Percentiles rank a stretch among this genome's conserved stretches.
Conservation (phyloP, 352 stramenopile species). For the Phytophthora citrophthora region DNA sequence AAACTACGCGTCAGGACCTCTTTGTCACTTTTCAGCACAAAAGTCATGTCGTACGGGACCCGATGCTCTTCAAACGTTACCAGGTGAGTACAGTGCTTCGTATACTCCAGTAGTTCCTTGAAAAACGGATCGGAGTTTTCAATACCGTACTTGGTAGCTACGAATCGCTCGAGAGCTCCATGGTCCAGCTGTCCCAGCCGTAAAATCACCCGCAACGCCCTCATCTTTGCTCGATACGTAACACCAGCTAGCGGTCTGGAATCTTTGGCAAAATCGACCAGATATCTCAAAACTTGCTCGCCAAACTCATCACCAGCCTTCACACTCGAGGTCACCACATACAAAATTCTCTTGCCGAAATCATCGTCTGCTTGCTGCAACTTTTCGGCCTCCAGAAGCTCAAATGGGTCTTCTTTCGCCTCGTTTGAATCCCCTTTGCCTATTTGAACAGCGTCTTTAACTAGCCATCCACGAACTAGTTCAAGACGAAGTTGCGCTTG, state of each 20-base stretch:
- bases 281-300: conserved; percentile 43
- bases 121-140: conserved; percentile 30
- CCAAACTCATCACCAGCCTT: conserved; percentile 21
- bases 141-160: conserved; percentile 28
- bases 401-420: conserved; percentile 41
- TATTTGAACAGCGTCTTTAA: conserved; percentile 45
- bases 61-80: conserved; percentile 61
- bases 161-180: conserved; percentile 21
- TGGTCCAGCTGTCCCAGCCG: conserved; percentile 35
- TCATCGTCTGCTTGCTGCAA: conserved; percentile 40
- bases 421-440: conserved; percentile 5
- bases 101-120: conserved; percentile 41
- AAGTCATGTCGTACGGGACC: conserved; percentile 49
- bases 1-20: conserved; percentile 48
- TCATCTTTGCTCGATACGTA: conserved; percentile 62
- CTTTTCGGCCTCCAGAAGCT: conserved; percentile 36
- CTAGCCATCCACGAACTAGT: conserved; percentile 58
- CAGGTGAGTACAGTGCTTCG: conserved; percentile 49
- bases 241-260: conserved; percentile 47
- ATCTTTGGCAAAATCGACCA: conserved; percentile 54
- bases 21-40: conserved; percentile 57
- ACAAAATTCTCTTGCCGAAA: conserved; percentile 41
- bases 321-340: conserved; percentile 27
- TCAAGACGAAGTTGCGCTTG: conserved; percentile 41
- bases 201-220: conserved; percentile 49